These are phyloP conservation scores for Lactarius akahatsu DNA, from an alignment of 768 basidiomycete genomes.

Conservation along the genomic window DNA sequence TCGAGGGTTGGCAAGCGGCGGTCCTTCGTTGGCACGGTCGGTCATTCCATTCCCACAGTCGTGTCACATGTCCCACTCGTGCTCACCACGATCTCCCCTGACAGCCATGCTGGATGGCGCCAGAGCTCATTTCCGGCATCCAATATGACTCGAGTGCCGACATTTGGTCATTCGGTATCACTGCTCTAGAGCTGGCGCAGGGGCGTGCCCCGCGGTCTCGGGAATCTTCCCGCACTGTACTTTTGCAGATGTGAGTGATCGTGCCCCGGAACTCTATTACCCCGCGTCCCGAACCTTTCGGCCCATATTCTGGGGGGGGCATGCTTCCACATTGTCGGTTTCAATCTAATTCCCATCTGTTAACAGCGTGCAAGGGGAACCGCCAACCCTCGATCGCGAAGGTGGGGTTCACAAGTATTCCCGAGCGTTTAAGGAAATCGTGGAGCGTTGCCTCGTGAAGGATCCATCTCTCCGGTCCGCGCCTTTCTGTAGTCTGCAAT, in stretches of 20 bases:
- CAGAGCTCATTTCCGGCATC: slow-evolving; percentile 83
- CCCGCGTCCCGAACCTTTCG: not conserved
- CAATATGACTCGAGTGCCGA: slow-evolving; percentile 86
- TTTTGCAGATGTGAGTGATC: slow-evolving; percentile 64
- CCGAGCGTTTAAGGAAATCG: slow-evolving; percentile 76
- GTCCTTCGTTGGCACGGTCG: slow-evolving; percentile 88
- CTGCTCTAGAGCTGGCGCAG: slow-evolving; percentile 85
- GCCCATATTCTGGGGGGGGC: not conserved
- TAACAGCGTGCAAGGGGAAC: slow-evolving; percentile 65
- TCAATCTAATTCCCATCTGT: slow-evolving; percentile 3
- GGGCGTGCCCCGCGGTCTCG: slow-evolving; percentile 85
- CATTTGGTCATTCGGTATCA: slow-evolving; percentile 96
- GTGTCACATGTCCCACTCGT: not conserved
- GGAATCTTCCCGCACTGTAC: slow-evolving; percentile 68
- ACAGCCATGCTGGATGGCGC: slow-evolving; percentile 96
- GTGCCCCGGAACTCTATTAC: not conserved
- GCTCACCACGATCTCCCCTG: not conserved
- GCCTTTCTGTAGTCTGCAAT: not conserved
- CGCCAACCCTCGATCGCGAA: slow-evolving; percentile 75
- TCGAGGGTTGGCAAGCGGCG: slow-evolving; percentile 73
- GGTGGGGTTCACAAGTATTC: slow-evolving; percentile 75
- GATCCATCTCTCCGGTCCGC: slow-evolving; percentile 73
- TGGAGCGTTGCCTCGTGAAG: slow-evolving; percentile 80
- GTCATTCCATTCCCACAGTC: slow-evolving; percentile 30
- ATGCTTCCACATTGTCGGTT: not conserved